Evolutionary conservation across 2,329 filamentous ascomycete species (phyloP).

Genomic region (Arthrobotrys iridis): DNA sequence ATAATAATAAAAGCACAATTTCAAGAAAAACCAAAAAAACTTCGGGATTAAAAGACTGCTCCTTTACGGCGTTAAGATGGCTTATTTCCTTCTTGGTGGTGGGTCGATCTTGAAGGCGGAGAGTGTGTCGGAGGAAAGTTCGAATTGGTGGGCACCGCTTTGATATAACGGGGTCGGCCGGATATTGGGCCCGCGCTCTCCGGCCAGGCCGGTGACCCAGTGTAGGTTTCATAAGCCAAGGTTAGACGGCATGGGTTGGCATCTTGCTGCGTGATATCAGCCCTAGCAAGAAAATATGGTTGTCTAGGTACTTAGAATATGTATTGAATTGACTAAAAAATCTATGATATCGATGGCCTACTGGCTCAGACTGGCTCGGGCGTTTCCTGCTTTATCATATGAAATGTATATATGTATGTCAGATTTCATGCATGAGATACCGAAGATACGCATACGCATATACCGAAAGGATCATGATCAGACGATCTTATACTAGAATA

Average conservation of each 20-base stretch:
- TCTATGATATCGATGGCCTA: neutral
- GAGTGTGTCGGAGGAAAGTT: neutral
- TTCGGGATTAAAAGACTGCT: slow-evolving; percentile 8
- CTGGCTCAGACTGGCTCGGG: neutral
- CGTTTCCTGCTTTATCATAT: slow-evolving; percentile 1
- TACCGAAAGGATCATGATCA: neutral
- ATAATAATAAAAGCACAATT: no score
- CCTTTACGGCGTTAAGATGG: neutral
- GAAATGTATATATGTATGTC: neutral
- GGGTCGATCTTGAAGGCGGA: neutral
- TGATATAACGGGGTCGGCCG: neutral
- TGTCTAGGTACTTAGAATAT: no score
- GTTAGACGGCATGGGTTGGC: neutral
- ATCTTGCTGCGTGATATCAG: no score
- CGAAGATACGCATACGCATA: neutral
- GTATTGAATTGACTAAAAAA: no score
- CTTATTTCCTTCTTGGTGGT: neutral
- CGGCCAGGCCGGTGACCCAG: no score
- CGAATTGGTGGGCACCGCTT: neutral
- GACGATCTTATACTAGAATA: slow-evolving; percentile 5
- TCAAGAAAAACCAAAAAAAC: no score
- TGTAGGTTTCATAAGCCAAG: no score
- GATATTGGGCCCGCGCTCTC: slow-evolving; percentile 1
- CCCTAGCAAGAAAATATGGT: no score
- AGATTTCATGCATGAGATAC: slow-evolving; percentile 13